Base-by-base conservation (phyloP, 2,329 filamentous ascomycete genomes). In the Diaporthe eres region DNA sequence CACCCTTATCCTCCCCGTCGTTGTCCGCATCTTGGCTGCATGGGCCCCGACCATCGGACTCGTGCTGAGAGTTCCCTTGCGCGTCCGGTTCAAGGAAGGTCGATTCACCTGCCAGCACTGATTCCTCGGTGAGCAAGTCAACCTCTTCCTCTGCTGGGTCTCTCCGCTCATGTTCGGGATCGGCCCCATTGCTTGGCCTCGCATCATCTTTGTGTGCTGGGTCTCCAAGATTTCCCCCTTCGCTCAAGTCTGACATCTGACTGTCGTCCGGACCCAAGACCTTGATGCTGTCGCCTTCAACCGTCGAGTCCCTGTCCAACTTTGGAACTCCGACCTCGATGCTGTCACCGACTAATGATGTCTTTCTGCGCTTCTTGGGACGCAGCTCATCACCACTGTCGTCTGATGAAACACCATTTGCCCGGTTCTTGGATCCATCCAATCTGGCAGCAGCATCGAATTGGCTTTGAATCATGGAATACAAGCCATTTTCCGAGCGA, bases 401-500 rank as follows among this genome's bases (percentile, higher is more conserved):
- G 10, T 81, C 80, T 17, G 76, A 75, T 55, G 78, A 77, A 71
- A 83, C 84, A 34, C 80, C 78, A 78, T 81, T 77, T 78, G 78
- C 71, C 85, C 82, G 79, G 81, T 78, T 79, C 80, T 75, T 77
- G 75, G 80, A 67, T 17, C 60, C 75, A 74, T 78, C 80, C 28
- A 82, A 65, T 78, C 83, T 85, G 78, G 86, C 84, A 68, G 87
- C 87, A 51, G 88, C 87, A 77, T 93, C 90, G 79, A 92, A 92
- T 78, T 93, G 91, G 22, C 91, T 88, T 82, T 94, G 92, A 19
- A 94, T 94, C 63, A 94, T 85, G 15, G 92, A 92, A 82, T 94
- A 94, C 1, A 94, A 87, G 2, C 93, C 93, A 82, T 94, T 91
- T 80, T 94, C 90, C 2, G 92, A 94, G 55, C 92, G 92, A 78